A percentile compares a stretch with the other conserved stretches of the same genome.
Evolutionary conservation across 2,329 filamentous ascomycete genomes (phyloP).

Genomic region (Endothia cerciana): DNA sequence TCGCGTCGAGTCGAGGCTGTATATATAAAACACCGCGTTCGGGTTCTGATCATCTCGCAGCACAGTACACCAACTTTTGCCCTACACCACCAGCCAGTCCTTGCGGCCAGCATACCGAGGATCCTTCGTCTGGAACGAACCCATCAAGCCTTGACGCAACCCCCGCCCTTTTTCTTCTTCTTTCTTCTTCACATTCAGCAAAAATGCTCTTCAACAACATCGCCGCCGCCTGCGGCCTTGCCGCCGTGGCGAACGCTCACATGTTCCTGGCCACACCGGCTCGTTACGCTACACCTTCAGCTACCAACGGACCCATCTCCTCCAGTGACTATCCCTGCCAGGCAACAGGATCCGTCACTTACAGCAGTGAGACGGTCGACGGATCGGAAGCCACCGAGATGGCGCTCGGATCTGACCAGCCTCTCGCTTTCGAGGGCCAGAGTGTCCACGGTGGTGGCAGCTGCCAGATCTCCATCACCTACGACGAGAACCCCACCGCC

Average conservation of each 20-base stretch:
- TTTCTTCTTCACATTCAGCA: slow-evolving; percentile 33
- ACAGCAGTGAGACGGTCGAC: slow-evolving; percentile 45
- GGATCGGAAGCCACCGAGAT: slow-evolving; percentile 57
- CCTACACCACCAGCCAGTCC: slow-evolving; percentile 33
- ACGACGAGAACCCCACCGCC: slow-evolving; percentile 70
- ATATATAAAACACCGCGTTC: slow-evolving; percentile 4
- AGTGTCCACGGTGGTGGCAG: slow-evolving; percentile 90
- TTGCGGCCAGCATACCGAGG: slow-evolving; percentile 33
- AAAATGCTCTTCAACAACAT: slow-evolving; percentile 57
- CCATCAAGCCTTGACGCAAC: slow-evolving; percentile 21
- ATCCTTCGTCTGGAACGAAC: slow-evolving; percentile 47
- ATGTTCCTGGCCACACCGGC: slow-evolving; percentile 72
- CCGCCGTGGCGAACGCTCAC: slow-evolving; percentile 69
- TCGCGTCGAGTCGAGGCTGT: slow-evolving; percentile 7
- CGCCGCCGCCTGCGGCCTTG: slow-evolving; percentile 58
- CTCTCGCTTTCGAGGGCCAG: slow-evolving; percentile 68
- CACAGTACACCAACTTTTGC: slow-evolving; percentile 6
- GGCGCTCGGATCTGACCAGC: slow-evolving; percentile 63
- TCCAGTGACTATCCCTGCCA: slow-evolving; percentile 87
- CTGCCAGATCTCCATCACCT: slow-evolving; percentile 86
- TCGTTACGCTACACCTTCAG: slow-evolving; percentile 55
- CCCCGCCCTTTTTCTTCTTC: too few species aligned
- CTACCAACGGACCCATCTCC: slow-evolving; percentile 67
- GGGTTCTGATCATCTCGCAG: slow-evolving; percentile 22
- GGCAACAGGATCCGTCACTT: slow-evolving; percentile 43